phyloP scores from a whole-genome alignment of 106 monocot genomes.

The Vanilla planifolia region DNA sequence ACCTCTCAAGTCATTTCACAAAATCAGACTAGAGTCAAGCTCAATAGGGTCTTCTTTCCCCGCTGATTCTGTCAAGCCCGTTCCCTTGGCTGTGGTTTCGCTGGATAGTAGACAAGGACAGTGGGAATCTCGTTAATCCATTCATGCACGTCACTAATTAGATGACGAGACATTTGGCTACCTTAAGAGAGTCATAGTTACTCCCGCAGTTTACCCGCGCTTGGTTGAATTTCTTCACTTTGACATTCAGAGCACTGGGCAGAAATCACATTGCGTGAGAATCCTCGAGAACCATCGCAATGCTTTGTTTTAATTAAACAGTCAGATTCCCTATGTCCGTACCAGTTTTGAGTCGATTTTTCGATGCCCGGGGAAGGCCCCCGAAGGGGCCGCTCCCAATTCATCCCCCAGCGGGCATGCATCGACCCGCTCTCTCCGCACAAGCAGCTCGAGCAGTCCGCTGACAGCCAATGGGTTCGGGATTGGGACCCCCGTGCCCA shows the following conservation, averaged over 20 bases:
- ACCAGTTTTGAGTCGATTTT: too few species aligned
- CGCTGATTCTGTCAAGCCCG: constrained; percentile 21
- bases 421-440: too few species aligned
- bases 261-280: constrained; percentile 47
- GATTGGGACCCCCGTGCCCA: too few species aligned
- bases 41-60: constrained; percentile 39
- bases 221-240: constrained; percentile 56
- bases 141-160: constrained; percentile 59
- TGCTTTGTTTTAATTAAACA: too few species aligned
- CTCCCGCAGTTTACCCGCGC: constrained; percentile 54
- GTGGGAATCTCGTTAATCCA: constrained; percentile 83
- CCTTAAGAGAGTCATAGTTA: constrained; percentile 78
- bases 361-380: too few species aligned
- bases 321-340: too few species aligned
- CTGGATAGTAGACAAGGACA: constrained; percentile 73
- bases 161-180: constrained; percentile 69
- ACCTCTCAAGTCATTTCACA: constrained; percentile 25
- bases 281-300: too few species aligned
- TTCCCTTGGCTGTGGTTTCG: constrained; percentile 70
- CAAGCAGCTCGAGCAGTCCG: too few species aligned
- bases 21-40: constrained; percentile 24
- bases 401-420: too few species aligned
- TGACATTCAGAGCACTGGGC: constrained; percentile 52
- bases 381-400: too few species aligned
- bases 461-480: too few species aligned